Evolutionary conservation across 2,329 filamentous ascomycete genomes (phyloP).

Genomic region (Diaporthe sp.): DNA sequence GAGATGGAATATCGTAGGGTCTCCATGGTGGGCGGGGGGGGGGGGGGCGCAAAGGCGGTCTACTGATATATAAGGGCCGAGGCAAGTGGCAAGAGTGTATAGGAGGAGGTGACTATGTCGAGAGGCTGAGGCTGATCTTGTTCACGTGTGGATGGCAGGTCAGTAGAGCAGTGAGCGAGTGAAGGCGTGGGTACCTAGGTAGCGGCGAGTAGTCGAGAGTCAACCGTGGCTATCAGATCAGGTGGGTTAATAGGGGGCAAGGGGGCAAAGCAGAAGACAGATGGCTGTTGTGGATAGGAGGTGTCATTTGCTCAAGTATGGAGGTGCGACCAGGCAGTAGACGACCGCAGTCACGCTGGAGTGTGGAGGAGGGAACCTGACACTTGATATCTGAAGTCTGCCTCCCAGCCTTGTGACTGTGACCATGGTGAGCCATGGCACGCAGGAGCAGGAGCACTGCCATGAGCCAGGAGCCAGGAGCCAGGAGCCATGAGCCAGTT

Average conservation of each 20-base stretch:
- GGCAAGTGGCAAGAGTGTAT: neutral
- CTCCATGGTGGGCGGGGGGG: neutral
- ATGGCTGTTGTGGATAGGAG: neutral
- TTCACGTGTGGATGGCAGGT: slow-evolving; percentile 9
- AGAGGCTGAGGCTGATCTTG: slow-evolving; percentile 5
- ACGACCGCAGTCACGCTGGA: neutral
- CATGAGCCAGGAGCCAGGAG: neutral
- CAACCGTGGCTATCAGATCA: neutral
- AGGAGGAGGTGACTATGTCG: neutral
- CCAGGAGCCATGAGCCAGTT: neutral
- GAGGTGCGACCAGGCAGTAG: neutral
- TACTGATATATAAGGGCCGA: slow-evolving; percentile 13
- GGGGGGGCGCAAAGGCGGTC: neutral
- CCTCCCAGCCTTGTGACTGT: slow-evolving; percentile 12
- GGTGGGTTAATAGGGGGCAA: neutral
- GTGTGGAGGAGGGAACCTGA: neutral
- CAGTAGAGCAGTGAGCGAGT: neutral
- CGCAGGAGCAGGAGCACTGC: neutral
- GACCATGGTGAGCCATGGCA: slow-evolving; percentile 5
- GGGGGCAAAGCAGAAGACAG: neutral
- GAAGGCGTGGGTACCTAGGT: neutral
- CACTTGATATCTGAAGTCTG: slow-evolving; percentile 17
- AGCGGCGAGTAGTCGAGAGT: neutral
- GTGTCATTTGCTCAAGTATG: slow-evolving; percentile 13
- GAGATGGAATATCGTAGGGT: slow-evolving; percentile 1